These are phyloP conservation scores for Aspergillus nanangensis DNA, from an alignment of 495 filamentous ascomycete species.

Conservation along the genomic window DNA sequence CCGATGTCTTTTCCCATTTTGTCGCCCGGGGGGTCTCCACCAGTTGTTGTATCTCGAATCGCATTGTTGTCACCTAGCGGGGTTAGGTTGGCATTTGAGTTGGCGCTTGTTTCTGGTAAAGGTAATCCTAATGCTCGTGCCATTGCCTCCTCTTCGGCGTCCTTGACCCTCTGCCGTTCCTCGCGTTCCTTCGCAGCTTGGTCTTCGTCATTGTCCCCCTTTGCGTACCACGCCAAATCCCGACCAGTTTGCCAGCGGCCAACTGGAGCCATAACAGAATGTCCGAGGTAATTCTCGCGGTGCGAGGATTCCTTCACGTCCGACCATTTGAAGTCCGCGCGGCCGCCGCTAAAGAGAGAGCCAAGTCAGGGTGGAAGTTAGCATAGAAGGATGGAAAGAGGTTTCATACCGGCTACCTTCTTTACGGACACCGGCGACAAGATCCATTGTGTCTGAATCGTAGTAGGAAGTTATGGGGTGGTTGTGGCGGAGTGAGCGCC, in stretches of 20 bases:
- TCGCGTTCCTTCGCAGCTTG: slow-evolving; percentile 58
- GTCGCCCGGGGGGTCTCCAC: slow-evolving; percentile 21
- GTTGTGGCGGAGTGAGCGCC: no score
- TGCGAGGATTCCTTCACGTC: slow-evolving; percentile 83
- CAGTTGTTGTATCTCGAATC: slow-evolving; percentile 25
- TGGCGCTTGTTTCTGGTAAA: slow-evolving; percentile 38
- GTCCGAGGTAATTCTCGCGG: slow-evolving; percentile 96
- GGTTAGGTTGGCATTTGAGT: slow-evolving; percentile 38
- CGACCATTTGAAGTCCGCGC: slow-evolving; percentile 92
- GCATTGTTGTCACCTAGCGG: slow-evolving; percentile 33
- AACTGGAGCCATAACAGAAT: slow-evolving; percentile 91
- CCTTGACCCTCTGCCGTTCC: slow-evolving; percentile 78
- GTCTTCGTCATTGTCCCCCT: slow-evolving; percentile 57
- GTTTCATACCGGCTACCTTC: slow-evolving; percentile 72
- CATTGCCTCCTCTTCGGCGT: slow-evolving; percentile 89
- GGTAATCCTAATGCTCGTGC: slow-evolving; percentile 76
- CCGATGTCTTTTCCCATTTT: slow-evolving; percentile 17
- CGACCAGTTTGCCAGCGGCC: slow-evolving; percentile 92
- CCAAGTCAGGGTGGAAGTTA: slow-evolving; percentile 8
- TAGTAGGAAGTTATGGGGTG: no score
- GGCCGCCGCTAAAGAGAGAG: slow-evolving; percentile 62
- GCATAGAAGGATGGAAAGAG: not conserved
- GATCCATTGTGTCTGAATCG: slow-evolving; percentile 63
- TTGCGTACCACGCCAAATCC: slow-evolving; percentile 88
- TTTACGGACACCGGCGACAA: slow-evolving; percentile 88